These are phyloP conservation scores for Zizania latifolia DNA, from an alignment of 176 grass and related monocot species.

Conservation along the genomic window DNA sequence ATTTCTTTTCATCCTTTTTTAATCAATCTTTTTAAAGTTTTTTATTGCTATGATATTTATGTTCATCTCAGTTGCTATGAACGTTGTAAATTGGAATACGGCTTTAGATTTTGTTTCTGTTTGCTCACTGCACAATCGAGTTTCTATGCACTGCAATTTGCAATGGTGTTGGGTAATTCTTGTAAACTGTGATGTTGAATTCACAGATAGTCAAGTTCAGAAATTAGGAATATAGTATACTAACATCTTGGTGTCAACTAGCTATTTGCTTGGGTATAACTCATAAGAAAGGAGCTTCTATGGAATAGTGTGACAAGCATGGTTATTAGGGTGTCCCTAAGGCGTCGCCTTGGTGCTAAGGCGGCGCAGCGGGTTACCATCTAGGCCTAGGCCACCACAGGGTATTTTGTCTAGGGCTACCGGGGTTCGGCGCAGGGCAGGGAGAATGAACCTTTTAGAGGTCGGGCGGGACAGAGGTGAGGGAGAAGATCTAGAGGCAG, in stretches of 20 bases:
- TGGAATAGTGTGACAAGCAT: too few relatives aligned
- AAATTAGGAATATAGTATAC: background rate
- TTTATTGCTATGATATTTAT: conserved; percentile 9
- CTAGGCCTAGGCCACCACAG: too few relatives aligned
- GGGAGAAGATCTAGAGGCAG: conserved; percentile 72
- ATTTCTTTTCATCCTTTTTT: background rate
- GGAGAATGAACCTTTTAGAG: conserved; percentile 70
- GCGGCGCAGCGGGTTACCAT: too few relatives aligned
- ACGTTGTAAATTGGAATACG: background rate
- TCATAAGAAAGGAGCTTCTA: conserved; percentile 12
- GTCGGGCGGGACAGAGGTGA: conserved; percentile 77
- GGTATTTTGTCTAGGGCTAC: too few relatives aligned
- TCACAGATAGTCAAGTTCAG: background rate
- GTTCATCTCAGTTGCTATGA: background rate
- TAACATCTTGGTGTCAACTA: background rate
- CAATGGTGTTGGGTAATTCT: background rate
- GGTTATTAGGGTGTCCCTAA: too few relatives aligned
- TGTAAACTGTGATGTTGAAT: background rate
- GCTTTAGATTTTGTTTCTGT: conserved; percentile 13
- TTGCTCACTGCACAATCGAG: background rate
- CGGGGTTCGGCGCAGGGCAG: too few relatives aligned
- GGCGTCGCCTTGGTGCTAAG: too few relatives aligned
- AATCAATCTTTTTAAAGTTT: conserved; percentile 5
- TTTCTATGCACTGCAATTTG: conserved; percentile 5
- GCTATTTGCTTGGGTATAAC: background rate